These are phyloP conservation scores for Cryptosporidium canis DNA, from an alignment of 169 alveolate species.

Conservation along the genomic window DNA sequence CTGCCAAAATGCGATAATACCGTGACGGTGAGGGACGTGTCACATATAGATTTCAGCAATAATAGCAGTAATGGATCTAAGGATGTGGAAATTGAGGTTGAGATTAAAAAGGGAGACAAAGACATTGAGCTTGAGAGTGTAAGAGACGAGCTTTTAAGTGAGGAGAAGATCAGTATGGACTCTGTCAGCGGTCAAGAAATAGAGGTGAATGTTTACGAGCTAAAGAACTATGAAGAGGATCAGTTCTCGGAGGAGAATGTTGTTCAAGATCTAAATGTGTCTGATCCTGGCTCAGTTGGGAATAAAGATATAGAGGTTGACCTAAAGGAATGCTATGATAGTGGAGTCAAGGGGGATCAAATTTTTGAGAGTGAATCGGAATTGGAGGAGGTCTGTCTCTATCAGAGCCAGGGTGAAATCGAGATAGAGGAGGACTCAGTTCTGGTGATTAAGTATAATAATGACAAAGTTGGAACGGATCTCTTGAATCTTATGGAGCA, in stretches of 20 bases:
- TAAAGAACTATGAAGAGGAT: neutral
- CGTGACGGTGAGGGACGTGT: slow-evolving; percentile 39
- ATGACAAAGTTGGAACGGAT: neutral
- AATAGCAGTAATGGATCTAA: neutral
- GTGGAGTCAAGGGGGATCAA: neutral
- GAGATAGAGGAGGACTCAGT: slow-evolving; percentile 56
- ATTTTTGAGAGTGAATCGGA: slow-evolving; percentile 13
- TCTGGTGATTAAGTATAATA: slow-evolving; percentile 25
- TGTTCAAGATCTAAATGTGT: neutral
- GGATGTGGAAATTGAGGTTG: slow-evolving; percentile 40
- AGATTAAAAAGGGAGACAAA: slow-evolving; percentile 47
- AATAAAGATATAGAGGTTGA: neutral
- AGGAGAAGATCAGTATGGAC: neutral
- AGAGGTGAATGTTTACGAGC: slow-evolving; percentile 41
- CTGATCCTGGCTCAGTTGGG: neutral
- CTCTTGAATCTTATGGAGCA: slow-evolving; percentile 18
- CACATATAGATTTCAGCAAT: slow-evolving; percentile 23
- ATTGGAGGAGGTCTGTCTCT: neutral
- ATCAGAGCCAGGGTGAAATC: slow-evolving; percentile 27
- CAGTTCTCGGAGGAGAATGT: neutral
- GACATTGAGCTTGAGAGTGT: slow-evolving; percentile 19
- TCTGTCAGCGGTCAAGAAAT: neutral
- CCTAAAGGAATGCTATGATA: neutral
- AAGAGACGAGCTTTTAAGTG: slow-evolving; percentile 39
- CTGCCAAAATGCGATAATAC: slow-evolving; percentile 44